Conservation (phyloP, 306 rosid genomes). For the Pyrus pyrifolia region DNA sequence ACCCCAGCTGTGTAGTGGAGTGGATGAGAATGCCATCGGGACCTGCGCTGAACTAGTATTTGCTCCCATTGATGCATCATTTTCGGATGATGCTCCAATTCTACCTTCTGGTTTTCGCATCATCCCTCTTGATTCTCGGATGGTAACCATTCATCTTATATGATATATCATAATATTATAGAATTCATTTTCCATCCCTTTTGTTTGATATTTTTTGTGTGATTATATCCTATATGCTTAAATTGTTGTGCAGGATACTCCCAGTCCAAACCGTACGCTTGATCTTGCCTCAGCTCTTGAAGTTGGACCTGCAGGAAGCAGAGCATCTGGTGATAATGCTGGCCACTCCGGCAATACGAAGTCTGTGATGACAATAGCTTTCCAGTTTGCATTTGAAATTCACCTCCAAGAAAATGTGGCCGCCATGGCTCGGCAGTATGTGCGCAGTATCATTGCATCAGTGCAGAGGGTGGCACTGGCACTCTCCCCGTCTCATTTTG, state of each 20-base stretch:
- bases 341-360: constrained; percentile 60
- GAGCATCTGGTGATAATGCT: constrained; percentile 51
- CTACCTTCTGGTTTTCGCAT: constrained; percentile 93
- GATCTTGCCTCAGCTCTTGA: constrained; percentile 98
- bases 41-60: constrained; percentile 83
- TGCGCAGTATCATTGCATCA: constrained; percentile 84
- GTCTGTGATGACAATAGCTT: constrained; percentile 98
- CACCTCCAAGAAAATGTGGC: constrained; percentile 90
- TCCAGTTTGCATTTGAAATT: constrained; percentile 87
- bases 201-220: neutral
- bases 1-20: constrained; percentile 83
- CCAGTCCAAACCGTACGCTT: constrained; percentile 88
- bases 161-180: neutral
- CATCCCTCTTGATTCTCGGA: constrained; percentile 74
- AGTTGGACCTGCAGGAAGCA: constrained; percentile 66
- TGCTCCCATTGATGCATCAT: constrained; percentile 98
- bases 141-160: constrained; percentile 30
- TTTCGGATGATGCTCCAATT: constrained; percentile 95
- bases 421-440: constrained; percentile 85
- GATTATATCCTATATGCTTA: neutral
- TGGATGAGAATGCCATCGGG: constrained; percentile 82
- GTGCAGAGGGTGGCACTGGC: constrained; percentile 96
- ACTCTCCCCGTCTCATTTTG: constrained; percentile 72
- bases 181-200: neutral
- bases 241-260: constrained; percentile 50